Conservation (phyloP, 73 alveolate species). For the Loxodes magnus region DNA sequence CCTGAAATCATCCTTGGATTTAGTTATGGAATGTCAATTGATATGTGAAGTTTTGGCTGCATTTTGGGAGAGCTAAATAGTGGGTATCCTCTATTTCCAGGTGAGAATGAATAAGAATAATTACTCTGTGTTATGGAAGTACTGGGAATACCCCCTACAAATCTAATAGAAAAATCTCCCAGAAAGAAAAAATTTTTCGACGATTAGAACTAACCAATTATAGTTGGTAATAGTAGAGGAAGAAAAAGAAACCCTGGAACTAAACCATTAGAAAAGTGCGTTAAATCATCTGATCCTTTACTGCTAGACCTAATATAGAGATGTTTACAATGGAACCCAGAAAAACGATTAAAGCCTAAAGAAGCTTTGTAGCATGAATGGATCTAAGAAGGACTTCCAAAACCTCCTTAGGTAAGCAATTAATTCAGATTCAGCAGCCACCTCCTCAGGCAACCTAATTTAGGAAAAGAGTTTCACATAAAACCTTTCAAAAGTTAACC, state of each 20-base stretch:
- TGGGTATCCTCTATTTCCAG: conserved; percentile 64
- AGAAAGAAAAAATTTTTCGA: conserved; percentile 17
- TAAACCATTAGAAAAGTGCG: neutral
- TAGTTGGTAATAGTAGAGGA: conserved; percentile 15
- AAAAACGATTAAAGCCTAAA: conserved; percentile 5
- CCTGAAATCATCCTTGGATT: conserved; percentile 84
- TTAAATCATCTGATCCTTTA: conserved; percentile 1
- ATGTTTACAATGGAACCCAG: conserved; percentile 20
- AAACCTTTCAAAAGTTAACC: too few species aligned
- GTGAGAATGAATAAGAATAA: conserved; percentile 53
- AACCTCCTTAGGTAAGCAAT: too few species aligned
- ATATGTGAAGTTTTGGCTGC: conserved; percentile 85
- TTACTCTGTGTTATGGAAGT: conserved; percentile 52
- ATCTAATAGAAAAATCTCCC: conserved; percentile 2
- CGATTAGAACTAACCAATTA: conserved; percentile 12
- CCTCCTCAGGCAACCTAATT: too few species aligned
- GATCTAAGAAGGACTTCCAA: conserved; percentile 12
- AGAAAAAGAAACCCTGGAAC: conserved; percentile 17
- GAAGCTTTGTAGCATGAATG: conserved; percentile 14
- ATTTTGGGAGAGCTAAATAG: conserved; percentile 45
- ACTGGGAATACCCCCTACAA: conserved; percentile 38
- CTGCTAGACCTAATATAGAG: conserved; percentile 5
- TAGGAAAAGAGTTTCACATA: too few species aligned
- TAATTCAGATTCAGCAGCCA: too few species aligned
- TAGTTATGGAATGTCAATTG: conserved; percentile 61